Percentiles rank a stretch among this genome's conserved stretches.
Evolutionary conservation across 83 land plant species (phyloP).

Genomic region (Picea engelmannii): DNA sequence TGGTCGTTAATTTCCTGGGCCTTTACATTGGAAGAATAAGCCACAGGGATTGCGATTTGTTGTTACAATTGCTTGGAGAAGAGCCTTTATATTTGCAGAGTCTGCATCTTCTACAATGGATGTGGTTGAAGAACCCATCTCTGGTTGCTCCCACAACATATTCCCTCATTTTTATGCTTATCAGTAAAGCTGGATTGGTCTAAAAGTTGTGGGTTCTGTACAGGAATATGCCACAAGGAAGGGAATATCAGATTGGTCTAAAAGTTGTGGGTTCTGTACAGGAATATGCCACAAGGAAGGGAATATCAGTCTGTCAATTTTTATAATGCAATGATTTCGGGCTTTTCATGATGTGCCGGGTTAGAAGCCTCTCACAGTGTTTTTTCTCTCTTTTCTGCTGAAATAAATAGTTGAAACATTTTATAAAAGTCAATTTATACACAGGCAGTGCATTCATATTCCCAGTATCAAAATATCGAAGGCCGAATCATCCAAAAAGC

Average conservation of each 20-base stretch:
- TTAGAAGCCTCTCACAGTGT: conserved; percentile 13
- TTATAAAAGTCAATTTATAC: not conserved
- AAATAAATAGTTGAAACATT: not conserved
- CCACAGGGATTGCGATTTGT: conserved; percentile 48
- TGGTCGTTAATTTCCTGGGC: conserved; percentile 56
- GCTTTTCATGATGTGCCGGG: conserved; percentile 56
- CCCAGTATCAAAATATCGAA: not conserved
- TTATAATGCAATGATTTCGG: conserved; percentile 38
- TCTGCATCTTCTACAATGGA: conserved; percentile 81
- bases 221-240: conserved; percentile 43
- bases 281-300: conserved; percentile 43
- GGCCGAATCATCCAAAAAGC: too few species aligned
- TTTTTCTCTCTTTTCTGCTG: not conserved
- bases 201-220: conserved; percentile 51
- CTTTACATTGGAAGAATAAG: conserved; percentile 38
- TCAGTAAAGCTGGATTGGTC: conserved; percentile 62
- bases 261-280: conserved; percentile 40
- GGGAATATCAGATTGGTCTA: conserved; percentile 51
- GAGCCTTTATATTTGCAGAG: conserved; percentile 39
- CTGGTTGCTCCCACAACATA: conserved; percentile 57
- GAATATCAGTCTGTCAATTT: conserved; percentile 51
- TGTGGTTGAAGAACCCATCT: conserved; percentile 69
- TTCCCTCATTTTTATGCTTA: conserved; percentile 51
- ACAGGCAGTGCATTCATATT: not conserved
- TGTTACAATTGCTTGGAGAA: conserved; percentile 42